phyloP scores from a whole-genome alignment of 2,329 filamentous ascomycete genomes.

The Sporothrix euskadiensis region DNA sequence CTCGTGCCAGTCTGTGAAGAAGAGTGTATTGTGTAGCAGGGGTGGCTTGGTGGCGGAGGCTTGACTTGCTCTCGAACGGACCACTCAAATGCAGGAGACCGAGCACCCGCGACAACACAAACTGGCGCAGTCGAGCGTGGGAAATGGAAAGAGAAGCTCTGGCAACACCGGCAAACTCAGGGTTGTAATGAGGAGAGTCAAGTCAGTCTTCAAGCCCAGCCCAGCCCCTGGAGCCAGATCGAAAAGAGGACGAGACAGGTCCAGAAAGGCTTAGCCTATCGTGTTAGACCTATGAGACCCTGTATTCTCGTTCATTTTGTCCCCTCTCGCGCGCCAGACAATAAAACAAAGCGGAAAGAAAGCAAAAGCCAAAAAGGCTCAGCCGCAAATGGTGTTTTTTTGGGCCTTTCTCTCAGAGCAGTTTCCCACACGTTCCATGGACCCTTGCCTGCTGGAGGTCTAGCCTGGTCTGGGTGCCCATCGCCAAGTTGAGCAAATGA shows the following conservation, averaged over 20 bases:
- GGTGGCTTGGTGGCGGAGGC: constrained; percentile 10
- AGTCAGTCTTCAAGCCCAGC: neutral
- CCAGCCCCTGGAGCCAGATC: constrained; percentile 16
- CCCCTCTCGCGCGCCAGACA: neutral
- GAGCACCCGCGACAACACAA: neutral
- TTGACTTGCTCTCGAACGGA: neutral
- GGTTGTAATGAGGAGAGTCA: neutral
- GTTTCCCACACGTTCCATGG: neutral
- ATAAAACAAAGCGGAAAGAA: neutral
- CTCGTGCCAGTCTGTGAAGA: neutral
- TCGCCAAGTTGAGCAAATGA: constrained; percentile 22
- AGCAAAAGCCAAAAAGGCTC: no score
- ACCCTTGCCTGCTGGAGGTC: neutral
- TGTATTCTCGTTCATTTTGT: neutral
- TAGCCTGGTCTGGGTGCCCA: constrained; percentile 6
- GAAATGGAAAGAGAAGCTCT: neutral
- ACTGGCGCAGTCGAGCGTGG: neutral
- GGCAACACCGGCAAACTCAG: neutral
- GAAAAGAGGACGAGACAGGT: neutral
- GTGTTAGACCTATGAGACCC: neutral
- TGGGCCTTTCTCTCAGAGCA: neutral
- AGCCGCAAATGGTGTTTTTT: neutral
- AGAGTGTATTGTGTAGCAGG: neutral
- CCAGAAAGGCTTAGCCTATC: constrained; percentile 9
- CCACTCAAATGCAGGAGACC: constrained; percentile 7